Percentiles rank a stretch among this genome's conserved stretches.
Evolutionary conservation across 768 basidiomycete species (phyloP).

Genomic region (Russula griseocarnosa): DNA sequence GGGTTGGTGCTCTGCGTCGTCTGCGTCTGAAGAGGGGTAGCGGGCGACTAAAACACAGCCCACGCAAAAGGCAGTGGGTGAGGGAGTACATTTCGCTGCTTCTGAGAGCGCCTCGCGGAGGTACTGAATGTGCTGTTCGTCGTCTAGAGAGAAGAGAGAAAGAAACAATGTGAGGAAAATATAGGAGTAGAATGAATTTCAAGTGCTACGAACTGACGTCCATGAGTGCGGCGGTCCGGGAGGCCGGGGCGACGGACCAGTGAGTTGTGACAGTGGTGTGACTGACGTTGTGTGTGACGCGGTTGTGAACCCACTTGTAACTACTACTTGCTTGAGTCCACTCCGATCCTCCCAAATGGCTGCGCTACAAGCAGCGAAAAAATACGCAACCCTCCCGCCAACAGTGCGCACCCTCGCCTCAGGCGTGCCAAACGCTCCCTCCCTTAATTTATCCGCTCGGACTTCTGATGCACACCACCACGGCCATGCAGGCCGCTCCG

Average conservation of each 20-base stretch:
- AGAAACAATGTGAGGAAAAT: not conserved
- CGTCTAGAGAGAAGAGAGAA: not conserved
- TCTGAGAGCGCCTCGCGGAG: conserved; percentile 65
- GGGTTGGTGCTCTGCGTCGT: conserved; percentile 32
- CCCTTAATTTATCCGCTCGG: conserved; percentile 68
- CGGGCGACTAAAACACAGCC: conserved; percentile 69
- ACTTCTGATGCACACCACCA: conserved; percentile 53
- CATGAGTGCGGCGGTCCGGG: not conserved
- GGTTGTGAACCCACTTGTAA: not conserved
- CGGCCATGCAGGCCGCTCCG: conserved; percentile 60
- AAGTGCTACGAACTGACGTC: conserved; percentile 12
- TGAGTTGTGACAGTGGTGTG: conserved; percentile 2
- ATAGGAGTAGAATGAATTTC: not conserved
- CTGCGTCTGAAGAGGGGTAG: conserved; percentile 40
- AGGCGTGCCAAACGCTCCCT: conserved; percentile 74
- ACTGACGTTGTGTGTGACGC: not conserved
- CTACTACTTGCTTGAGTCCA: not conserved
- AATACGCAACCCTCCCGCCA: conserved; percentile 75
- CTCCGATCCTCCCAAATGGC: conserved; percentile 30
- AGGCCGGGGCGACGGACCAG: not conserved
- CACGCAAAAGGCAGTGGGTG: conserved; percentile 84
- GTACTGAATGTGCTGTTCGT: conserved; percentile 38
- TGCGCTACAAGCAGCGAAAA: conserved; percentile 71
- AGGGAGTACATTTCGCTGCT: conserved; percentile 65
- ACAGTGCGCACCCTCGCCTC: conserved; percentile 74